These are phyloP conservation scores for Terfezia claveryi DNA, from an alignment of 495 filamentous ascomycete genomes.

Conservation along the genomic window DNA sequence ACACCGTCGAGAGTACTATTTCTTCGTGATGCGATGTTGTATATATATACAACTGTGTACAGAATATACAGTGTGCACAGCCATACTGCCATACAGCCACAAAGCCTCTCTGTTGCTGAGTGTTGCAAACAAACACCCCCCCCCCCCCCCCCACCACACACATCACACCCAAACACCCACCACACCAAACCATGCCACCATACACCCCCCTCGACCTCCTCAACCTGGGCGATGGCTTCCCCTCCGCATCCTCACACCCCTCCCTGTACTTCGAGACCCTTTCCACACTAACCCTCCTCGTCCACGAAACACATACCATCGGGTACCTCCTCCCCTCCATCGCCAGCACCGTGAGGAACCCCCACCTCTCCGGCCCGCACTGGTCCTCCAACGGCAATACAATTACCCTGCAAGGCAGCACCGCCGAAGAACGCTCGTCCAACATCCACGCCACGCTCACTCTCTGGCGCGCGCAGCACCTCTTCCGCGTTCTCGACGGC, in stretches of 20 bases:
- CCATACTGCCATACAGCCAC: no score
- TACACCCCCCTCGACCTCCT: neutral
- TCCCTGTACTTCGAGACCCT: conserved; percentile 9
- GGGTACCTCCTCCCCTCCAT: conserved; percentile 15
- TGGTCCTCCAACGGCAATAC: conserved; percentile 30
- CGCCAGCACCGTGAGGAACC: conserved; percentile 3
- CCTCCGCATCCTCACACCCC: conserved; percentile 8
- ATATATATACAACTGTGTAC: no score
- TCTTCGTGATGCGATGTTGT: no score
- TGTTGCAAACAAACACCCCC: no score
- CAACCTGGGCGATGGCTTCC: conserved; percentile 6
- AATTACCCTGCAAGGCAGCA: conserved; percentile 27
- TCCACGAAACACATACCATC: conserved; percentile 8
- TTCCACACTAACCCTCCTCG: conserved; percentile 6
- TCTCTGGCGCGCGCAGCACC: conserved; percentile 38
- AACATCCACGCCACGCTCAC: conserved; percentile 35
- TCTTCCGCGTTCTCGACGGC: conserved; percentile 51
- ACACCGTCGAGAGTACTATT: no score
- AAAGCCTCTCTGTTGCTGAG: no score
- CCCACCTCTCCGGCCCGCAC: conserved; percentile 10
- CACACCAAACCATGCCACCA: neutral
- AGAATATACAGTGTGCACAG: no score
- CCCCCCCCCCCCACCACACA: no score
- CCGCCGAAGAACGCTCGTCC: conserved; percentile 34
- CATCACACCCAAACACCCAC: neutral